Percentiles rank a stretch among this genome's conserved stretches.
Conservation (phyloP, 148 eudicot genomes). For the Chenopodium formosanum region DNA sequence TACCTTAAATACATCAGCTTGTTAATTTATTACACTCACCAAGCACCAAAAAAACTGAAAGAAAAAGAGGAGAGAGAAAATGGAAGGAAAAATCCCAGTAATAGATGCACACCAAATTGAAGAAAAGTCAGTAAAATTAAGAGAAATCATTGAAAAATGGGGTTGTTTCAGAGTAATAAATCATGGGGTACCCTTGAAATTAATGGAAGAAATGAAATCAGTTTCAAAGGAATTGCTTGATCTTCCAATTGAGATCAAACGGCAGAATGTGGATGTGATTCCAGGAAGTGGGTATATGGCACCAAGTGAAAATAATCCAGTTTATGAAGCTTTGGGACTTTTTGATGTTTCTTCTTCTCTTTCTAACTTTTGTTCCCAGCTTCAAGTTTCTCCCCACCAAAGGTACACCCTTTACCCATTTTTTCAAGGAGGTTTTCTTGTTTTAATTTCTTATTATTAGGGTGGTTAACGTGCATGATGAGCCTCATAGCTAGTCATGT, state of each 20-base stretch:
- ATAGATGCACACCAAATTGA: slow-evolving; percentile 47
- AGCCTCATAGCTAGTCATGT: too few species aligned
- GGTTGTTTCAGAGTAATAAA: slow-evolving; percentile 66
- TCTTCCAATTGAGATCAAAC: slow-evolving; percentile 58
- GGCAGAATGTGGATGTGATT: slow-evolving; percentile 46
- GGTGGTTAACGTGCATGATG: too few species aligned
- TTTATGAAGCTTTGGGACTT: slow-evolving; percentile 62
- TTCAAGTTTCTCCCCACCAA: slow-evolving; percentile 47
- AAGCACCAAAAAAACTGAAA: not conserved
- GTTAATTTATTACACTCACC: not conserved
- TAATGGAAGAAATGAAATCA: slow-evolving; percentile 59
- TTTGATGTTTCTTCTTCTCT: slow-evolving; percentile 42
- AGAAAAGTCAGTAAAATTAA: slow-evolving; percentile 29
- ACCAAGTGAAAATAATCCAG: slow-evolving; percentile 43
- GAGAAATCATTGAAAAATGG: slow-evolving; percentile 53
- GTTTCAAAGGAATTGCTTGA: slow-evolving; percentile 45
- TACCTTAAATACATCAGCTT: too few species aligned
- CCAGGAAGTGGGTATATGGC: slow-evolving; percentile 68
- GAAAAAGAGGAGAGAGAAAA: not conserved
- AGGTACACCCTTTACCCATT: slow-evolving; percentile 30
- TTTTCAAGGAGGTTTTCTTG: too few species aligned
- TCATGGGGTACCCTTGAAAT: slow-evolving; percentile 41
- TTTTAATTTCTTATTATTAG: not conserved
- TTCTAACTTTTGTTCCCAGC: slow-evolving; percentile 48
- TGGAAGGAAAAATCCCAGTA: slow-evolving; percentile 35